Base-by-base conservation (phyloP, 345 rosid genomes). In the Salix dunnii region DNA sequence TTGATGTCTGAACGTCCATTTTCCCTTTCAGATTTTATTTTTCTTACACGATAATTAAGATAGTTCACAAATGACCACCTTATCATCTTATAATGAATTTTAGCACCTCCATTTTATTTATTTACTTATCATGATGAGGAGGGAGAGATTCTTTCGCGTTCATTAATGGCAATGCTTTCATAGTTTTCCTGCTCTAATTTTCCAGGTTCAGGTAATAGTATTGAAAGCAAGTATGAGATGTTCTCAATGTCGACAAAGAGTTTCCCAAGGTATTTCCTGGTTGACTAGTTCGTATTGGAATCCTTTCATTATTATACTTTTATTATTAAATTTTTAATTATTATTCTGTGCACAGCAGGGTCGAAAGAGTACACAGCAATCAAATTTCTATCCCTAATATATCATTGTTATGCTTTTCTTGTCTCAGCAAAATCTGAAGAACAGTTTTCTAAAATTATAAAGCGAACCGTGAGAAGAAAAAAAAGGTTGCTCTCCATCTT, bases 141-240 rank as follows among this genome's bases (percentile, higher is more conserved):
- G 53, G 5, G 51, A 16, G 53, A 16, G 53, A 48, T 48, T 3
- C 16, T 16, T 1, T 48, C 1, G 53, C 53, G 20, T 51, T 51
- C 60, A 51, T 20, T 33, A 33, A 33, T 21, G 48, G 43, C 0
- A 27, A 70, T 36, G 42, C 2, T 38, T n/a, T 38, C 51, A 23
- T n/a, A 23, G 1, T 48, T 6, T 12, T 20, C 21, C n/a, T 25
- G 70, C 46, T 61, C 43, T 36, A 10, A 4, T 18, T 76, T 53
- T 72, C 62, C 79, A 88, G 91, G 82, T 85, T 80, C 90, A 88
- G 87, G 85, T 79, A 11, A 80, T 90, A 67, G 91, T 83, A 72
- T 72, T 90, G 84, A 76, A 77, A 12, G 90, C 86, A 75, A 84
- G 85, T 82, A 60, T 82, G 85, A 83, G 88, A 21, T 90, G 91